phyloP scores from a whole-genome alignment of 345 rosid genomes.

The Turritis glabra region DNA sequence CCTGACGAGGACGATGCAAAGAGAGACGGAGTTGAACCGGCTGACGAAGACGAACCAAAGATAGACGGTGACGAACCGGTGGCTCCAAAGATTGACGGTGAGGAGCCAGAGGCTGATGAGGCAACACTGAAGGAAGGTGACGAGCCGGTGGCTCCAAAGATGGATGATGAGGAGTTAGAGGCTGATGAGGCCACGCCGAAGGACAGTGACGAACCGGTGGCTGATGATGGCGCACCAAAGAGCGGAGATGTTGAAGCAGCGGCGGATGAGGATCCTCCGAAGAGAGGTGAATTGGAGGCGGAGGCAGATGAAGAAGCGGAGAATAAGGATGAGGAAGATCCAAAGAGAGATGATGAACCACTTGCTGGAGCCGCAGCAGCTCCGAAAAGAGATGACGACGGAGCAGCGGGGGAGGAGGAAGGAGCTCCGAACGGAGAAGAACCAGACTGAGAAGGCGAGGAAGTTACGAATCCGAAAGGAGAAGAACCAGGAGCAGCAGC shows the following conservation, averaged over 20 bases:
- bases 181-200: conserved; percentile 30
- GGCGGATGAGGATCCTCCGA: conserved; percentile 36
- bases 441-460: conserved; percentile 29
- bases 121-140: conserved; percentile 29
- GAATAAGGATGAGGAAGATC: conserved; percentile 33
- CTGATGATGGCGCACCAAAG: conserved; percentile 35
- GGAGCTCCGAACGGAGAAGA: conserved; percentile 31
- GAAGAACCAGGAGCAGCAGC: conserved; percentile 26
- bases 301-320: conserved; percentile 23
- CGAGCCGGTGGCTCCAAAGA: conserved; percentile 20
- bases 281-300: conserved; percentile 34
- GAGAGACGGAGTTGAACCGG: conserved; percentile 28
- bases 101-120: conserved; percentile 14
- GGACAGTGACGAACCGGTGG: conserved; percentile 21
- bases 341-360: conserved; percentile 34
- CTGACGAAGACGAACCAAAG: conserved; percentile 33
- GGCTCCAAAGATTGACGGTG: conserved; percentile 21
- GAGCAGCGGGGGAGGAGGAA: conserved; percentile 27
- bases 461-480: conserved; percentile 35
- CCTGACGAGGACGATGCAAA: conserved; percentile 33
- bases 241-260: conserved; percentile 37
- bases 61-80: conserved; percentile 24
- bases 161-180: conserved; percentile 12
- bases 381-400: conserved; percentile 34
- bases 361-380: conserved; percentile 25